Evolutionary conservation across 2,329 filamentous ascomycete genomes (phyloP).

Genomic region (Hymenoscyphus albidus): DNA sequence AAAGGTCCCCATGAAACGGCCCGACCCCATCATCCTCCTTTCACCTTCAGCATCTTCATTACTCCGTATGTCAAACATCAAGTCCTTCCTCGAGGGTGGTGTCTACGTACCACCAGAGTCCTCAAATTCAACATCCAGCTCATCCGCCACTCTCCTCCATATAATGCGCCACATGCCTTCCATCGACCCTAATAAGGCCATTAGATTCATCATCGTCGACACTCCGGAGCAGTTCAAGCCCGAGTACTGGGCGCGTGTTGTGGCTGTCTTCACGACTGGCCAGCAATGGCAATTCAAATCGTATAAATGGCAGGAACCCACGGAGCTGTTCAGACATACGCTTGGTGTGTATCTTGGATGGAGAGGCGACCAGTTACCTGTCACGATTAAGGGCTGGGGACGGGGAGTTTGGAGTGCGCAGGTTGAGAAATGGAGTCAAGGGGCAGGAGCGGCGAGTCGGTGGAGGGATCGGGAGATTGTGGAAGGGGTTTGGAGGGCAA

Average conservation of each 20-base stretch:
- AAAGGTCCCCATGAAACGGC: constrained; percentile 48
- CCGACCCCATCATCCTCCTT: constrained; percentile 90
- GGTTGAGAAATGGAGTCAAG: constrained; percentile 78
- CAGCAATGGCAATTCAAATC: constrained; percentile 98
- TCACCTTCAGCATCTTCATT: constrained; percentile 94
- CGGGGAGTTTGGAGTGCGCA: constrained; percentile 73
- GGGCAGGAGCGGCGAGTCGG: constrained; percentile 41
- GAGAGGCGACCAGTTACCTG: constrained; percentile 76
- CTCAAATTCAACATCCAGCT: constrained; percentile 55
- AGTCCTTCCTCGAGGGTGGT: constrained; percentile 84
- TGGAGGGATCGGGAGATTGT: constrained; percentile 93
- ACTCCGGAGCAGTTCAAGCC: constrained; percentile 93
- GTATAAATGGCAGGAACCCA: constrained; percentile 90
- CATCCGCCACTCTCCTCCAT: constrained; percentile 76
- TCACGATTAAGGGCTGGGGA: constrained; percentile 78
- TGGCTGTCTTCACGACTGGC: constrained; percentile 95
- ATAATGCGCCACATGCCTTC: constrained; percentile 72
- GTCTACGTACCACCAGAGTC: constrained; percentile 73
- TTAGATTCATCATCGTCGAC: constrained; percentile 95
- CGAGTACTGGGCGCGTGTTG: constrained; percentile 93
- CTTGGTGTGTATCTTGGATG: constrained; percentile 88
- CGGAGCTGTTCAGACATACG: constrained; percentile 85
- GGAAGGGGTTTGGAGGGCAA: constrained; percentile 84
- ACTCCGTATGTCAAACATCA: constrained; percentile 92
- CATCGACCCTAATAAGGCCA: constrained; percentile 65